Base-by-base conservation (phyloP, 495 filamentous ascomycete species). In the Parmelia sp. region DNA sequence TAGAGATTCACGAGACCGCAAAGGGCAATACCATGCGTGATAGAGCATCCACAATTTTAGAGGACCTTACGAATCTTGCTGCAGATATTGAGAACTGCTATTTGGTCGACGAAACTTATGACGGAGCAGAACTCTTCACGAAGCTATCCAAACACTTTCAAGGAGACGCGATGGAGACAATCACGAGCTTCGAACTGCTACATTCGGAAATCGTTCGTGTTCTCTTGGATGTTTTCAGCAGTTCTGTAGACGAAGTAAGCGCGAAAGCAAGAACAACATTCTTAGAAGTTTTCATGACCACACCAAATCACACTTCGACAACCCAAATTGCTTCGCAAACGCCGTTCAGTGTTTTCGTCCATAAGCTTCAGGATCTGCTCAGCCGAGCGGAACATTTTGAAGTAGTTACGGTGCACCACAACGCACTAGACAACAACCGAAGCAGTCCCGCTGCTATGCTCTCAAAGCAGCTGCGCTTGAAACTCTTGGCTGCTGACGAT, bases 301-400 rank as follows among this genome's bases (percentile, higher is more conserved):
- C 84, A 25, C 82, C 80, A 44, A 86, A 83, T 59, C 62, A 58
- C 61, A 82, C 79, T 59, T 77, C 84, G 4, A 84, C 82, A 71
- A 86, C 83, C 25, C 82, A 85, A 27, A 86, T 80, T 36, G 82
- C 83, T 17, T 84, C 87, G 1, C 82, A 86, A 3, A 96, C 94
- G 1, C 89, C 92, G 19, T 94, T 97, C 74, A 93, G 93, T 72
- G 83, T 96, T 45, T 77, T 99, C 68, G 87, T 96, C 55, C 88
- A 91, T 65, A 99, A 99, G 75, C 78, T 97, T 40, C 95, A 99
- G 74, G 94, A 97, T 78, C 79, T 97, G 42, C 82, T 97, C 21
- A 97, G 95, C 76, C 85, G 95, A 62, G 93, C 93, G 35, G 95
- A 99, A 73, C 95, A 97, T 76, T 97, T 97, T 71, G 95, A 97